Percentiles rank a stretch among this genome's conserved stretches.
These are phyloP conservation scores for Beta macrorhiza DNA, from an alignment of 179 eudicot genomes.

Conservation along the genomic window DNA sequence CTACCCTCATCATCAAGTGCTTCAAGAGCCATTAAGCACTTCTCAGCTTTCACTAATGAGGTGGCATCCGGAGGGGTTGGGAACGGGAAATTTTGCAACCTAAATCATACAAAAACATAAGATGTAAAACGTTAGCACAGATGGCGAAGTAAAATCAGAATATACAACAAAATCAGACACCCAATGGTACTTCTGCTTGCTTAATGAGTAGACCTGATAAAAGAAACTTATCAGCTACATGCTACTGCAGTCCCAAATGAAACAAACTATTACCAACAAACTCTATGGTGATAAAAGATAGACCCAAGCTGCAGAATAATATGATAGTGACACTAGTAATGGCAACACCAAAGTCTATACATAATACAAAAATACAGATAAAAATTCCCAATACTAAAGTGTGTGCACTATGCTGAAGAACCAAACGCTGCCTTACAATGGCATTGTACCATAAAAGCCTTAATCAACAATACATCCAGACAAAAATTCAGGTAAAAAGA, in stretches of 20 bases:
- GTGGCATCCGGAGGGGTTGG: slow-evolving; percentile 71
- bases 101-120: slow-evolving; percentile 29
- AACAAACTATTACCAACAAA: not conserved
- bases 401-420: not conserved
- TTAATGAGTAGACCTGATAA: not conserved
- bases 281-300: not conserved
- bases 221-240: not conserved
- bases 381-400: not conserved
- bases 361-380: too few species aligned
- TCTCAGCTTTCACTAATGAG: slow-evolving; percentile 66
- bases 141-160: not conserved
- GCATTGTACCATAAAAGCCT: not conserved
- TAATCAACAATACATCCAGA: not conserved
- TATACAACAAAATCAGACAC: not conserved
- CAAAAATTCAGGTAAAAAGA: not conserved
- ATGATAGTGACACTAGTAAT: not conserved
- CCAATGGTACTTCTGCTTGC: not conserved
- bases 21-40: slow-evolving; percentile 75
- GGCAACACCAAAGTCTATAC: not conserved
- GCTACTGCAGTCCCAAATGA: not conserved
- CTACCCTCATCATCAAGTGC: slow-evolving; percentile 72
- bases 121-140: slow-evolving; percentile 12
- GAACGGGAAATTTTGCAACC: slow-evolving; percentile 85
- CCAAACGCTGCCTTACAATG: not conserved
- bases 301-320: not conserved